A percentile compares a stretch with the other conserved stretches of the same genome.
Conservation (phyloP, 805 yeast genomes). For the Yarrowia hollandica region DNA sequence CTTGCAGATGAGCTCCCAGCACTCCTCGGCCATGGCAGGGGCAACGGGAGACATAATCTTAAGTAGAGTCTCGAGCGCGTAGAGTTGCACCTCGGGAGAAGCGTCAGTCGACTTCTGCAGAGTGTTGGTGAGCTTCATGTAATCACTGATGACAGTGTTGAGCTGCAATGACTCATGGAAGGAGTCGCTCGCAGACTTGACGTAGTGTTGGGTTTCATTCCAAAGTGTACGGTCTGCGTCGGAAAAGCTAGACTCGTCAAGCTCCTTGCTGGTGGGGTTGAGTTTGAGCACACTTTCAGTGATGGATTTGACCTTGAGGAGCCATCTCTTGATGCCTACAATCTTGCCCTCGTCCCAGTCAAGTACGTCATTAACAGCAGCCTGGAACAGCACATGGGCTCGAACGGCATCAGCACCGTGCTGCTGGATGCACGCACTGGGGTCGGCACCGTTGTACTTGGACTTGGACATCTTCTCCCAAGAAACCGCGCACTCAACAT, state of each 20-base stretch:
- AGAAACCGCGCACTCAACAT: conserved; percentile 53
- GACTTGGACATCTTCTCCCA: conserved; percentile 97
- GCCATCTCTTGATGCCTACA: conserved; percentile 86
- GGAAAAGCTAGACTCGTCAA: conserved; percentile 37
- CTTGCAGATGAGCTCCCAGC: conserved; percentile 56
- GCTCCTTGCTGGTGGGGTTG: conserved; percentile 4
- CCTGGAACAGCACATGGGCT: conserved; percentile 90
- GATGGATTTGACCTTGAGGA: conserved; percentile 53
- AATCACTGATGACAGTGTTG: conserved; percentile 85
- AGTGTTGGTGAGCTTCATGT: conserved; percentile 74
- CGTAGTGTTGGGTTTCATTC: conserved; percentile 54
- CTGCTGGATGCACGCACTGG: conserved; percentile 64
- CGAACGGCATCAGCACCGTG: conserved; percentile 95
- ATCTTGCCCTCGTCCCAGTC: conserved; percentile 91
- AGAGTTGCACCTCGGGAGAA: conserved; percentile 47
- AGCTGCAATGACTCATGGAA: conserved; percentile 60
- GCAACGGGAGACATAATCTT: conserved; percentile 75
- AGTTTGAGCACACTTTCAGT: conserved; percentile 7
- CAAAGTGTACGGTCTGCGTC: conserved; percentile 56
- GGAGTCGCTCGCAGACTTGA: conserved; percentile 57
- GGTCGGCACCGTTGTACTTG: conserved; percentile 92
- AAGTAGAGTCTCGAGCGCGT: conserved; percentile 55
- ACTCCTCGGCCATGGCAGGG: conserved; percentile 81
- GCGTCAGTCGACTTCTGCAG: conserved; percentile 46
- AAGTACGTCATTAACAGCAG: conserved; percentile 78